Evolutionary conservation across 2,329 filamentous ascomycete species (phyloP), one percentile per base, ranked within the genome.

Genomic region (Exserohilum rostratum): DNA sequence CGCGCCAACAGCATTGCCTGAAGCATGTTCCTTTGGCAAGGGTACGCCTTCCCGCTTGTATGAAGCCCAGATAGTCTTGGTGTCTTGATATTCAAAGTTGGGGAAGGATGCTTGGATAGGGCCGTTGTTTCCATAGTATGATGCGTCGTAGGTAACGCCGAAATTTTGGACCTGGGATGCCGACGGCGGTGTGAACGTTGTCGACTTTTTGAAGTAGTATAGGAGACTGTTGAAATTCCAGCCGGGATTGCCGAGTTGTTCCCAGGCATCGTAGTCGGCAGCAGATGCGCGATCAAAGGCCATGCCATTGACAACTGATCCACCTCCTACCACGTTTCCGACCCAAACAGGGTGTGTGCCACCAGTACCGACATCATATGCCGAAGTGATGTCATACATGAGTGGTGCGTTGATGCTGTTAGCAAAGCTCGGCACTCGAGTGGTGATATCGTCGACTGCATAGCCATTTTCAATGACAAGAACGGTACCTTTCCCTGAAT

Each of bases 231-330:
- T 50, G 67, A 68, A 74, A 12, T 62, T 65, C 71, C 71, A 74
- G 2, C 83, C 85, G 1, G 60, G 51, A 60, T 87, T 87, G 0
- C 85, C 85, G 9, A 88, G 70, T 27, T 76, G 70, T 42, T 79
- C 80, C 85, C 85, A 88, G 0, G 78, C 78, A 68, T 87, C 80
- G 42, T 77, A 78, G 53, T 77, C 75, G 6, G 59, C 69, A 15
- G 65, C 62, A 30, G 67, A 62, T 11, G 67, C 76, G 6, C 76
- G 70, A 47, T 74, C 72, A 52, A 73, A 76, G 6, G 69, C 61
- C 73, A 78, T 75, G 6, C 73, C 72, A 59, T 78, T 77, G 20
- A 77, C 67, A 1, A 71, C 69, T 15, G 68, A 71, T 10, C 72
- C 69, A 1, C 75, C 76, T 3, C 76, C 75, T 3, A 77, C 67